Percentiles rank a stretch among this genome's conserved stretches.
These are phyloP conservation scores for Albatrellus sp. DNA, from an alignment of 1,284 basidiomycete genomes.

Conservation along the genomic window DNA sequence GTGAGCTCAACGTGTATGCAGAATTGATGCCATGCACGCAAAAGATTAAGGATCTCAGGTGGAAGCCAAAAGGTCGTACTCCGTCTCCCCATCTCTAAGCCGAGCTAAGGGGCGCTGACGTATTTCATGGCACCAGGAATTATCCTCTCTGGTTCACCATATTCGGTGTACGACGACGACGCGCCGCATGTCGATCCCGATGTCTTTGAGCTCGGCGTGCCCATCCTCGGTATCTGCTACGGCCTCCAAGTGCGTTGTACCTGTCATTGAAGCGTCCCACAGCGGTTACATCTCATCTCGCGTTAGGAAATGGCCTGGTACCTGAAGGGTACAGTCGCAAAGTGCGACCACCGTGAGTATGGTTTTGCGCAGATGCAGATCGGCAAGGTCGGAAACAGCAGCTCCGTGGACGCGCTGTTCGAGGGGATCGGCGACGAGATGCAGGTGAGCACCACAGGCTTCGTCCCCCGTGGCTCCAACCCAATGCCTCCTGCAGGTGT, in stretches of 20 bases:
- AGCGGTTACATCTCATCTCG: background rate
- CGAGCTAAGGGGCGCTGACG: background rate
- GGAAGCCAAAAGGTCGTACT: constrained; percentile 82
- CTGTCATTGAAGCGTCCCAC: background rate
- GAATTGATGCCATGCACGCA: constrained; percentile 97
- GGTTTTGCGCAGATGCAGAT: constrained; percentile 82
- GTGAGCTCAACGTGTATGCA: constrained; percentile 96
- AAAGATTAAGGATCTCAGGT: constrained; percentile 80
- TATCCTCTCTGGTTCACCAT: constrained; percentile 96
- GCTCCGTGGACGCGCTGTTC: constrained; percentile 69
- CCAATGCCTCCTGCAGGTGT: constrained; percentile 50
- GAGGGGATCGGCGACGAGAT: constrained; percentile 74
- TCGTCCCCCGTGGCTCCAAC: background rate
- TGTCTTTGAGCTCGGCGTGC: constrained; percentile 88
- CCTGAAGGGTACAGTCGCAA: constrained; percentile 78
- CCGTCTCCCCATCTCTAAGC: too few species aligned
- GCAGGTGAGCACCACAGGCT: constrained; percentile 35
- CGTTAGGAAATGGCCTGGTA: constrained; percentile 86
- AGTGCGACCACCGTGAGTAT: constrained; percentile 91
- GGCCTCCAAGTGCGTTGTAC: constrained; percentile 69
- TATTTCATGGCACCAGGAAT: constrained; percentile 48
- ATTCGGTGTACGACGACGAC: constrained; percentile 91
- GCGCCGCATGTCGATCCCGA: constrained; percentile 92
- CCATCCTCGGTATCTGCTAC: constrained; percentile 96
- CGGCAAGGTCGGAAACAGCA: constrained; percentile 47